Evolutionary conservation across 2,329 filamentous ascomycete species (phyloP).

Genomic region (Mycosphaerella sp.): DNA sequence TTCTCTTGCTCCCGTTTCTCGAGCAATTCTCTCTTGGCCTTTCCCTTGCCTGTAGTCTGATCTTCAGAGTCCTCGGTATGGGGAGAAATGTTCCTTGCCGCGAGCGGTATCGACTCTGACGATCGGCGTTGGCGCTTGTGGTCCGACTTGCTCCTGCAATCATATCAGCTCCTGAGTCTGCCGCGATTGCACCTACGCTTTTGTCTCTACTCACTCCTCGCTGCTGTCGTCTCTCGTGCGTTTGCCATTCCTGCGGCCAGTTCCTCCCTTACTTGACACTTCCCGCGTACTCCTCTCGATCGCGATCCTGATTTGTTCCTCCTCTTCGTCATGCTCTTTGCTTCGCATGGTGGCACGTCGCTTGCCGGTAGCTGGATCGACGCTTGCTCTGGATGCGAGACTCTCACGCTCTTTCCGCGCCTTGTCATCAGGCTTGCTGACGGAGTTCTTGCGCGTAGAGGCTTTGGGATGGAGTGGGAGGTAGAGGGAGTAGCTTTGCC

Average conservation of each 20-base stretch:
- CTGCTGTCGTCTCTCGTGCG: slow-evolving; percentile 83
- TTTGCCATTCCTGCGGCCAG: slow-evolving; percentile 62
- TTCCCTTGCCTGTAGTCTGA: slow-evolving; percentile 37
- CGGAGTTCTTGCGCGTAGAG: slow-evolving; percentile 55
- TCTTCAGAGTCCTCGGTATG: slow-evolving; percentile 66
- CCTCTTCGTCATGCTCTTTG: slow-evolving; percentile 90
- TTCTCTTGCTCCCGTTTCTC: slow-evolving; percentile 60
- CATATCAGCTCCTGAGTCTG: slow-evolving; percentile 14
- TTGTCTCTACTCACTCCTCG: slow-evolving; percentile 68
- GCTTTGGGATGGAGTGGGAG: slow-evolving; percentile 50
- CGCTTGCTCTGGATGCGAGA: slow-evolving; percentile 46
- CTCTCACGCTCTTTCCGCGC: slow-evolving; percentile 52
- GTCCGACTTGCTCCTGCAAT: slow-evolving; percentile 58
- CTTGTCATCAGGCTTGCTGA: slow-evolving; percentile 56
- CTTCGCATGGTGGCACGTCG: slow-evolving; percentile 97
- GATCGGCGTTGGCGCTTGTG: slow-evolving; percentile 77
- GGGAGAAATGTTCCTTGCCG: slow-evolving; percentile 38
- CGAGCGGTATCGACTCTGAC: slow-evolving; percentile 58
- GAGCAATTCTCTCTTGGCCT: slow-evolving; percentile 46
- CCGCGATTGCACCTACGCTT: neutral
- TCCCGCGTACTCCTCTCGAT: slow-evolving; percentile 95
- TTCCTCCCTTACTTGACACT: slow-evolving; percentile 50
- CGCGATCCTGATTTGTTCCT: slow-evolving; percentile 77
- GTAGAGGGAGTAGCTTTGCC: slow-evolving; percentile 58
- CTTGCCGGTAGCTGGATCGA: slow-evolving; percentile 59